Conservation (phyloP, 2,329 filamentous ascomycete genomes). For the Conoideocrella luteorostrata region DNA sequence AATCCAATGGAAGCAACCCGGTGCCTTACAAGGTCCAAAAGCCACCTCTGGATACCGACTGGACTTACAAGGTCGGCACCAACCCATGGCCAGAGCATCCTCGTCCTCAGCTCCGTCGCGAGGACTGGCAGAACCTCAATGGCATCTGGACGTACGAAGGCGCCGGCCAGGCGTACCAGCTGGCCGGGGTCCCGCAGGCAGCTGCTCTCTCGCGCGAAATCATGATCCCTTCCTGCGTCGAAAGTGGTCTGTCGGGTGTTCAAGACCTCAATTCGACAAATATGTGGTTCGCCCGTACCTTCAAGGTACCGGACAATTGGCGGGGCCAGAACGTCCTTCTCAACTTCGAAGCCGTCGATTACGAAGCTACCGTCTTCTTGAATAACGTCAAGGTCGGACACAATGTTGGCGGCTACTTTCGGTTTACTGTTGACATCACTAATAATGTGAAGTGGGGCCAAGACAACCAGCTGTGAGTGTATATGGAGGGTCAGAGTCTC, state of each 20-base stretch:
- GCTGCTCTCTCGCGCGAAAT: conserved; percentile 31
- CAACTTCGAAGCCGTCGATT: conserved; percentile 55
- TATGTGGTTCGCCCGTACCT: conserved; percentile 46
- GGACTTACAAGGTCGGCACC: conserved; percentile 46
- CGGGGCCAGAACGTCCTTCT: conserved; percentile 37
- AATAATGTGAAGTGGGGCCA: conserved; percentile 31
- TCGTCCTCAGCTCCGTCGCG: conserved; percentile 47
- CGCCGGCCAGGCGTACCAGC: conserved; percentile 16
- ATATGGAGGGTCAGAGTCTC: too few species aligned
- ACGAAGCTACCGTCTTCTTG: conserved; percentile 51
- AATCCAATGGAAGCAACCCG: conserved; percentile 2
- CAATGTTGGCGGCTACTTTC: conserved; percentile 56
- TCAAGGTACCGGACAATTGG: conserved; percentile 44
- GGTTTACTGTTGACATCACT: conserved; percentile 55
- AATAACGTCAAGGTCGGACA: conserved; percentile 46
- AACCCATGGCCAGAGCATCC: conserved; percentile 53
- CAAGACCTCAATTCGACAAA: conserved; percentile 33
- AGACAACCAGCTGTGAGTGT: conserved; percentile 47
- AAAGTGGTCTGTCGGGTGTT: conserved; percentile 43
- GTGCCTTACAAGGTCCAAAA: conserved; percentile 29
- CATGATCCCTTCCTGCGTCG: conserved; percentile 36
- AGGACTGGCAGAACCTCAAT: conserved; percentile 50
- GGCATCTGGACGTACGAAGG: conserved; percentile 51
- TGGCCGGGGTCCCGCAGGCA: conserved; percentile 11
- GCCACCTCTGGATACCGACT: conserved; percentile 42